Evolutionary conservation across 352 stramenopile species (phyloP).

Genomic region (Phytophthora chlamydospora): DNA sequence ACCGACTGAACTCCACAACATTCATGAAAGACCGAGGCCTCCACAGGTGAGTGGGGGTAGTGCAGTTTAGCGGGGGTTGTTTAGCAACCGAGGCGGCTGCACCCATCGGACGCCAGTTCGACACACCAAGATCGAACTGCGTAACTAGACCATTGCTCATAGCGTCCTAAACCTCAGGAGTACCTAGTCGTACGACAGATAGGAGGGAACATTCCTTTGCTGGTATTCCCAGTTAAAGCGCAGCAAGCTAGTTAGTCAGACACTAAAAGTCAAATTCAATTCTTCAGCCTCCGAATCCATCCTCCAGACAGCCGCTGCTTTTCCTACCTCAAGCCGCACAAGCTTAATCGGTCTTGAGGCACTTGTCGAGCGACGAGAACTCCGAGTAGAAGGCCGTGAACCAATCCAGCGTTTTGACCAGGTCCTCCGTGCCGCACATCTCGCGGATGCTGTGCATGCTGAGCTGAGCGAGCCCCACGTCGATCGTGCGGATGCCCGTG

Average conservation of each 20-base stretch:
- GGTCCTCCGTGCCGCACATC: constrained; percentile 93
- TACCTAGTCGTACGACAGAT: no score
- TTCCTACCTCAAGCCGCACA: constrained; percentile 12
- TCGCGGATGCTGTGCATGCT: constrained; percentile 98
- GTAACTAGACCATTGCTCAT: no score
- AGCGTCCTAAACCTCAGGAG: no score
- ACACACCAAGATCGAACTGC: no score
- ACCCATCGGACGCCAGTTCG: no score
- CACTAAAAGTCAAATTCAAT: constrained; percentile 19
- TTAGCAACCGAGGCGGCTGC: no score
- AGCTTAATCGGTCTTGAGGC: constrained; percentile 70
- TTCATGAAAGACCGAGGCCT: no score
- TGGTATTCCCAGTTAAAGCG: no score
- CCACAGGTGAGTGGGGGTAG: no score
- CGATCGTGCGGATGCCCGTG: constrained; percentile 97
- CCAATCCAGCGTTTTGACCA: constrained; percentile 84
- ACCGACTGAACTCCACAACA: no score
- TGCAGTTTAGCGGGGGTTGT: no score
- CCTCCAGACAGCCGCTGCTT: constrained; percentile 5
- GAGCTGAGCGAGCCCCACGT: constrained; percentile 96
- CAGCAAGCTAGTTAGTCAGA: no score
- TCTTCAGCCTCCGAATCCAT: constrained; percentile 11
- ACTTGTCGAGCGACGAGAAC: constrained; percentile 91
- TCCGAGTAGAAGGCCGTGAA: constrained; percentile 95
- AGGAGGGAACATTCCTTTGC: constrained; percentile 9